phyloP scores from a whole-genome alignment of 371 early-diverging fungal genomes.

The Circinella minor region DNA sequence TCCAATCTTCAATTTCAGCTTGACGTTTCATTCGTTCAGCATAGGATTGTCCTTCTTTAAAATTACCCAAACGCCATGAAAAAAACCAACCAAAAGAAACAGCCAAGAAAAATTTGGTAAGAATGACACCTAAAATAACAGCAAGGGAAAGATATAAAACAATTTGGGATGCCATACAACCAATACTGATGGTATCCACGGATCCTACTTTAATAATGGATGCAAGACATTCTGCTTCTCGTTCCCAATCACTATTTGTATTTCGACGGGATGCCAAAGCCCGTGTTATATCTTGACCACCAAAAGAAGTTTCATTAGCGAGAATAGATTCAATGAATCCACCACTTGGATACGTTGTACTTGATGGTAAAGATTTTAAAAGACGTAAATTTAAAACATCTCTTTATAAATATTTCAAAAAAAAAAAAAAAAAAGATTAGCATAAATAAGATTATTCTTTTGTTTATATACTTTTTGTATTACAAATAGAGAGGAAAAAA shows the following conservation, averaged over 20 bases:
- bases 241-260: constrained; percentile 13
- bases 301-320: constrained; percentile 19
- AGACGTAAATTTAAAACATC: constrained; percentile 45
- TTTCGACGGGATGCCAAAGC: constrained; percentile 27
- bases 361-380: constrained; percentile 35
- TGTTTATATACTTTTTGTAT: neutral
- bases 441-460: too few relatives aligned
- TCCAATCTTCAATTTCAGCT: constrained; percentile 67
- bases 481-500: too few relatives aligned
- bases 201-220: constrained; percentile 71
- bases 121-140: constrained; percentile 65
- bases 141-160: constrained; percentile 65
- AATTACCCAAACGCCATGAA: constrained; percentile 64
- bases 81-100: constrained; percentile 79
- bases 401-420: constrained; percentile 14
- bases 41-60: constrained; percentile 49
- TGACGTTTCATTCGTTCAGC: constrained; percentile 60
- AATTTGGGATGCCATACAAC: constrained; percentile 74
- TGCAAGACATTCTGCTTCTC: constrained; percentile 62
- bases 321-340: constrained; percentile 39
- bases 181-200: constrained; percentile 69
- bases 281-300: constrained; percentile 43
- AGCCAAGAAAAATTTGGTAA: constrained; percentile 76
- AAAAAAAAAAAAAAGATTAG: too few relatives aligned
- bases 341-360: constrained; percentile 17